Evolutionary conservation across 225 moss, liverwort and hornwort genomes (phyloP), one percentile per base, ranked within the genome.

Genomic region (Marchantia paleacea): DNA sequence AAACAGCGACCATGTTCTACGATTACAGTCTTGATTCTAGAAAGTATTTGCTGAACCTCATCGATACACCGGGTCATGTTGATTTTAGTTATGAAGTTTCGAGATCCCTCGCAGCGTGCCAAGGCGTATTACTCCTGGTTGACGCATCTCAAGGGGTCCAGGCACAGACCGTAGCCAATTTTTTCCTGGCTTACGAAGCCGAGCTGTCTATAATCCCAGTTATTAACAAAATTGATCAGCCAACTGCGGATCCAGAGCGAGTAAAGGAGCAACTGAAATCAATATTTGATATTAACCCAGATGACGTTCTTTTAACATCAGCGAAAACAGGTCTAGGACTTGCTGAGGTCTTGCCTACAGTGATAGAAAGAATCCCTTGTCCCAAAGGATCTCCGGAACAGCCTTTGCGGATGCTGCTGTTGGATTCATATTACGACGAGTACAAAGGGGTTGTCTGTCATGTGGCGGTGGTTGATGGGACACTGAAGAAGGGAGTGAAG

Each of bases 21-120:
- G 86, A 89, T 74, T 84, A 94, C 69, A 65, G 51, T 39, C 11
- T 26, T 0, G 69, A 68, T 11, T 51, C 15, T 10, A 78, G 85
- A 76, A 89, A 91, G 73, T 94, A 89, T 72, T 85, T 94, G 52
- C 81, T 97, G 60, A 97, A 97, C 72, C 81, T 97, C 49, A 92
- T 97, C 67, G 97, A 97, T 81, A 97, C 97, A 22, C 97, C 97
- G 10, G 97, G 97, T 15, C 97, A 94, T 66, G 97, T 97, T n/a
- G 97, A 97, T 69, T 97, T 97, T 75, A 94, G 93, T 78, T 97
- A 97, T 54, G 94, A 97, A 85, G 97, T 97, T 54, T 94, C 94
- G 55, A 85, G 97, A 72, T 97, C 97, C 22, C 85, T 97, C 61
- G 97, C 97, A 65, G 97, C 97, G 28, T 97, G 97, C 79, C 94